A percentile compares a stretch with the other conserved stretches of the same genome.
Evolutionary conservation across 805 yeast genomes (phyloP).

Genomic region (Teunomyces panamensis): DNA sequence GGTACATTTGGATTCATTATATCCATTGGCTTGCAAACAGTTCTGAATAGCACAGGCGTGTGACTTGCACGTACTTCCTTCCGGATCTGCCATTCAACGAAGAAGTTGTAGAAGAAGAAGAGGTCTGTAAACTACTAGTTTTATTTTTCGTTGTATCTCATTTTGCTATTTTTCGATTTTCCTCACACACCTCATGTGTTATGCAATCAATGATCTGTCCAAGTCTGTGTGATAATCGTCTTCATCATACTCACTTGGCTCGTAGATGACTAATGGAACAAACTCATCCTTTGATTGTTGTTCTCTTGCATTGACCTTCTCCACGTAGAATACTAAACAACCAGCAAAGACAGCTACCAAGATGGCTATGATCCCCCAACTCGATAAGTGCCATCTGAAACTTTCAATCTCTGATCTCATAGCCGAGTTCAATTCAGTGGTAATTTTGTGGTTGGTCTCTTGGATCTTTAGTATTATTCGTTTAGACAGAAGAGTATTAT

Average conservation of each 20-base stretch:
- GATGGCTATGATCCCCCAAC: slow-evolving; percentile 81
- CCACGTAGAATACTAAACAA: slow-evolving; percentile 52
- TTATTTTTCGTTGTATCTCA: background rate
- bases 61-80: slow-evolving; percentile 54
- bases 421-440: slow-evolving; percentile 76
- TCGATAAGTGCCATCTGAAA: slow-evolving; percentile 88
- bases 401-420: slow-evolving; percentile 84
- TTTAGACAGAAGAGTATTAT: slow-evolving; percentile 73
- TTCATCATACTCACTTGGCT: slow-evolving; percentile 51
- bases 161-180: background rate
- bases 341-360: slow-evolving; percentile 58
- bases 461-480: slow-evolving; percentile 67
- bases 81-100: slow-evolving; percentile 1
- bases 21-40: slow-evolving; percentile 60
- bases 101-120: background rate
- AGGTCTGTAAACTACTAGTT: background rate
- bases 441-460: slow-evolving; percentile 79
- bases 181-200: background rate
- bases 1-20: slow-evolving; percentile 74
- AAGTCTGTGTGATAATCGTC: slow-evolving; percentile 57
- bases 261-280: slow-evolving; percentile 40
- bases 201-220: slow-evolving; percentile 29
- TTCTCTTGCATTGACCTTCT: slow-evolving; percentile 21
- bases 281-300: slow-evolving; percentile 31
- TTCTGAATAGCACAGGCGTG: slow-evolving; percentile 83